phyloP scores from a whole-genome alignment of 2,329 filamentous ascomycete genomes.

The Polychaeton citri region DNA sequence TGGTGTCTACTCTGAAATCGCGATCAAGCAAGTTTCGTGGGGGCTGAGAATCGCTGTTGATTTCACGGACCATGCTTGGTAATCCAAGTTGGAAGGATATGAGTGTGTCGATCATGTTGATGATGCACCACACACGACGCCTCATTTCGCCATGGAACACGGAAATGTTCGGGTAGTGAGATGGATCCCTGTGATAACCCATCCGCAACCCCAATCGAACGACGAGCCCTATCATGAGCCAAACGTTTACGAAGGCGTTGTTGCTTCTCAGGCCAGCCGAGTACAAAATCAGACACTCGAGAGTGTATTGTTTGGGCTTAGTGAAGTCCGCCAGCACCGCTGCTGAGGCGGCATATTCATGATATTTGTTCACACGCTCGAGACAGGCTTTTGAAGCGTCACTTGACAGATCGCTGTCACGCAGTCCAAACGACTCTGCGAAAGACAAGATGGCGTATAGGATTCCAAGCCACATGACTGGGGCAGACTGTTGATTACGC shows the following conservation, averaged over 20 bases:
- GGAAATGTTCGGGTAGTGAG: conserved; percentile 27
- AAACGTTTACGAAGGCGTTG: conserved; percentile 22
- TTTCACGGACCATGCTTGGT: conserved; percentile 33
- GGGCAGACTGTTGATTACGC: conserved; percentile 22
- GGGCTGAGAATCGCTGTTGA: conserved; percentile 28
- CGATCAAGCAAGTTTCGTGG: conserved; percentile 32
- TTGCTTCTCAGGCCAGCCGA: conserved; percentile 16
- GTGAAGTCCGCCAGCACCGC: conserved; percentile 27
- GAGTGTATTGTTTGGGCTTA: conserved; percentile 29
- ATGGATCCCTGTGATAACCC: conserved; percentile 34
- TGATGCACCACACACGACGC: conserved; percentile 28
- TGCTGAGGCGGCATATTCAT: conserved; percentile 18
- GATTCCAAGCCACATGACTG: conserved; percentile 34
- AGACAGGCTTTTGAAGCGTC: conserved; percentile 7
- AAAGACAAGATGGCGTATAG: conserved; percentile 35
- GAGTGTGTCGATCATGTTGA: conserved; percentile 32
- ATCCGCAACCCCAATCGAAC: conserved; percentile 27
- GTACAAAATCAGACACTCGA: conserved; percentile 27
- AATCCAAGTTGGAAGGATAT: conserved; percentile 36
- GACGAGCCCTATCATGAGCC: conserved; percentile 28
- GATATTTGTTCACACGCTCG: conserved; percentile 13
- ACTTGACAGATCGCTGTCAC: conserved; percentile 11
- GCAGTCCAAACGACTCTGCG: conserved; percentile 19
- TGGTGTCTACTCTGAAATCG: conserved; percentile 27
- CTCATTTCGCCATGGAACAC: conserved; percentile 34